A percentile compares a stretch with the other conserved stretches of the same genome.
These are phyloP conservation scores for Phaeotremella skinneri DNA, from an alignment of 768 basidiomycete species.

Conservation along the genomic window DNA sequence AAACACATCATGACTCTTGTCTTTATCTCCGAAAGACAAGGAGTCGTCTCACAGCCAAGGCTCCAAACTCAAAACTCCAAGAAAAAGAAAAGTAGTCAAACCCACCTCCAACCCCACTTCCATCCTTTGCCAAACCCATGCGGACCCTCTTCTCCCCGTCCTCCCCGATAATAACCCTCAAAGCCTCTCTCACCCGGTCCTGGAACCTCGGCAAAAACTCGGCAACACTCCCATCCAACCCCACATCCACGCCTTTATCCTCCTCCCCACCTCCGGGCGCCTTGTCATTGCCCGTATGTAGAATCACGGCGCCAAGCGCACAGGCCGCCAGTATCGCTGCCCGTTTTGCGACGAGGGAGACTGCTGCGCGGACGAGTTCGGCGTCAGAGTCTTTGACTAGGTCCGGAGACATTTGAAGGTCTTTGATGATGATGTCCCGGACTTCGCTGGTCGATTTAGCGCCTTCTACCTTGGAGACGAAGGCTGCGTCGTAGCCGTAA, in stretches of 20 bases:
- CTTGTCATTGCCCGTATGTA: slow-evolving; percentile 73
- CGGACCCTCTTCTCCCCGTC: slow-evolving; percentile 75
- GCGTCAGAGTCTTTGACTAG: slow-evolving; percentile 58
- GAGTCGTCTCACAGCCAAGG: background rate
- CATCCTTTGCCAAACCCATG: slow-evolving; percentile 94
- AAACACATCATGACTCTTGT: background rate
- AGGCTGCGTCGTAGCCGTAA: slow-evolving; percentile 92
- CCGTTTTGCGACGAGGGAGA: slow-evolving; percentile 70
- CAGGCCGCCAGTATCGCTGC: slow-evolving; percentile 81
- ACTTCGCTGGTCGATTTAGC: slow-evolving; percentile 60
- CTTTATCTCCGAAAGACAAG: background rate
- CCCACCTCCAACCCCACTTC: slow-evolving; percentile 94
- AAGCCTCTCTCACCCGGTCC: slow-evolving; percentile 66
- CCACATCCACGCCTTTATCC: slow-evolving; percentile 64
- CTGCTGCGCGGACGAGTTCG: slow-evolving; percentile 77
- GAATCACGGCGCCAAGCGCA: slow-evolving; percentile 78
- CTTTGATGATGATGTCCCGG: slow-evolving; percentile 59
- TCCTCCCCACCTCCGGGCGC: slow-evolving; percentile 58
- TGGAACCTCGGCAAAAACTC: slow-evolving; percentile 91
- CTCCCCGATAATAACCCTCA: slow-evolving; percentile 72
- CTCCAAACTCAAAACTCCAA: background rate
- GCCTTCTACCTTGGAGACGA: slow-evolving; percentile 77
- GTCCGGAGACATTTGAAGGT: slow-evolving; percentile 61
- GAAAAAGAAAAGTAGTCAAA: slow-evolving; percentile 7
- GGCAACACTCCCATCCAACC: slow-evolving; percentile 91